phyloP scores from a whole-genome alignment of 345 rosid species.

The Eucalyptus shirleyi region DNA sequence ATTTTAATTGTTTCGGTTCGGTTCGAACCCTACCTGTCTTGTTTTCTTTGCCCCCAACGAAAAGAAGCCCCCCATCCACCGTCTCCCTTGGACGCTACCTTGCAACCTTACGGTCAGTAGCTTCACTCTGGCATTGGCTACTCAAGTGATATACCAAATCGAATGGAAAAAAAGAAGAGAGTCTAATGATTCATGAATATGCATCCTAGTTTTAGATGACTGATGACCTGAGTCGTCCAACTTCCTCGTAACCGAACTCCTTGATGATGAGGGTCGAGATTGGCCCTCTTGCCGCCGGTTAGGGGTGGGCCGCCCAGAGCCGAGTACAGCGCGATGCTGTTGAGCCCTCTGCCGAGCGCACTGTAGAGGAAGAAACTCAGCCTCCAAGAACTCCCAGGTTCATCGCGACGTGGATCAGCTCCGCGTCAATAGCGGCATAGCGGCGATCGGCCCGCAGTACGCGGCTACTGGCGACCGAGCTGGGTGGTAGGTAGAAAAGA shows the following conservation, averaged over 20 bases:
- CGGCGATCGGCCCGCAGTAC: slow-evolving; percentile 14
- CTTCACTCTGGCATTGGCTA: background rate
- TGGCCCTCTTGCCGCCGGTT: slow-evolving; percentile 27
- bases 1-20: no score
- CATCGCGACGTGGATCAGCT: slow-evolving; percentile 29
- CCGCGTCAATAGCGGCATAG: slow-evolving; percentile 19
- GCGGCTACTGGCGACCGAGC: background rate
- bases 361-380: slow-evolving; percentile 41
- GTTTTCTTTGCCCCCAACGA: no score
- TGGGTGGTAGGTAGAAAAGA: background rate
- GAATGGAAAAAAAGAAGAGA: background rate
- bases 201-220: background rate
- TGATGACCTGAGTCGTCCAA: slow-evolving; percentile 49
- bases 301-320: slow-evolving; percentile 48
- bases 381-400: slow-evolving; percentile 62
- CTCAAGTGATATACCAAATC: background rate
- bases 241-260: slow-evolving; percentile 59
- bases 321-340: slow-evolving; percentile 12
- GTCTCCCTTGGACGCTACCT: no score
- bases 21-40: no score
- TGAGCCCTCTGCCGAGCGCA: slow-evolving; percentile 44
- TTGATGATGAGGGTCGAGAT: slow-evolving; percentile 31
- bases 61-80: no score
- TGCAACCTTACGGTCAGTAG: no score
- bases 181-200: background rate